Conservation (phyloP, 1,139 yeast genomes). For the Pichia sp. region DNA sequence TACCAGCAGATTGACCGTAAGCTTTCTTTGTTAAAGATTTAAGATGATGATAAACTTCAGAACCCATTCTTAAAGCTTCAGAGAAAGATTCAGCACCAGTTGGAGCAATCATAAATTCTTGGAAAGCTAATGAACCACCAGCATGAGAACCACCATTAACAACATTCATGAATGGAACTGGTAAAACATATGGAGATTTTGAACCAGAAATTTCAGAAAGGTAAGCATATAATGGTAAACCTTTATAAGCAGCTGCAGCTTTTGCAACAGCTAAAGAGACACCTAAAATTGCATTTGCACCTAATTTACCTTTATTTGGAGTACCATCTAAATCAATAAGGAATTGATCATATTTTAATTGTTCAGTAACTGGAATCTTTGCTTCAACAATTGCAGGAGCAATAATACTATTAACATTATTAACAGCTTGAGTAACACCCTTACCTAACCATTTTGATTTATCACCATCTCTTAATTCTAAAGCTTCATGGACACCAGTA, state of each 20-base stretch:
- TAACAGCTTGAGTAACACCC: conserved; percentile 90
- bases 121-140: conserved; percentile 97
- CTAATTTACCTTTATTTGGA: conserved; percentile 86
- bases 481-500: conserved; percentile 91
- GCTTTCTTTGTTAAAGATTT: conserved; percentile 83
- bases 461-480: conserved; percentile 93
- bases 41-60: conserved; percentile 94
- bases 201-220: conserved; percentile 65
- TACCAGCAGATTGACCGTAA: conserved; percentile 96
- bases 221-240: conserved; percentile 81
- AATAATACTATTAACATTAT: conserved; percentile 81
- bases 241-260: conserved; percentile 91
- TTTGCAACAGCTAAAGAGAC: conserved; percentile 89
- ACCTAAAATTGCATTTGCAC: conserved; percentile 95
- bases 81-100: conserved; percentile 78
- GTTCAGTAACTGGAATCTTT: conserved; percentile 69
- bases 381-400: conserved; percentile 82
- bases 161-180: conserved; percentile 96
- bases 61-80: conserved; percentile 91
- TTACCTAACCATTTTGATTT: conserved; percentile 91
- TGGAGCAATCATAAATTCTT: conserved; percentile 98
- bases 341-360: conserved; percentile 73
- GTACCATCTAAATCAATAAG: conserved; percentile 80
- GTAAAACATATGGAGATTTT: conserved; percentile 71
- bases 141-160: conserved; percentile 99